phyloP scores from a whole-genome alignment of 768 basidiomycete genomes.

The Suillus lakei region DNA sequence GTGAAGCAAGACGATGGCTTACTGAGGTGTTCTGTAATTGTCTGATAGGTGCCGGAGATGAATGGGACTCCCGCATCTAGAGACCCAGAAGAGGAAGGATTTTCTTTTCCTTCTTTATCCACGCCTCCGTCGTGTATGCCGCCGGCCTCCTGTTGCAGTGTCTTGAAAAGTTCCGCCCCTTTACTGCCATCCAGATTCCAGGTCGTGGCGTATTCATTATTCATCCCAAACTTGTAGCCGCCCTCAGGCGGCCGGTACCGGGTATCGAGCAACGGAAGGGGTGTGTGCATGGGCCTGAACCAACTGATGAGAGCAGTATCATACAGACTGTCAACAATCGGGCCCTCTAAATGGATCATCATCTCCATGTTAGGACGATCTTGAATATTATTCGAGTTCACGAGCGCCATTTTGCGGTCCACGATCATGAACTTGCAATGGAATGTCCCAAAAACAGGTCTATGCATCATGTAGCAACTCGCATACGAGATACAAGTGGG shows the following conservation, averaged over 20 bases:
- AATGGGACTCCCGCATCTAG: conserved; percentile 20
- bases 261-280: conserved; percentile 44
- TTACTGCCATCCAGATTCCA: conserved; percentile 31
- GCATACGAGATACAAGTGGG: neutral
- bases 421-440: conserved; percentile 75
- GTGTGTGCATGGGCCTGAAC: conserved; percentile 52
- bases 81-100: neutral
- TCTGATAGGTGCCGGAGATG: conserved; percentile 38
- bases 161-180: conserved; percentile 30
- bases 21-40: conserved; percentile 47
- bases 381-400: conserved; percentile 75
- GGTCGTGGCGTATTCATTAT: conserved; percentile 35
- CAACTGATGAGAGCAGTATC: conserved; percentile 71
- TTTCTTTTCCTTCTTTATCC: neutral
- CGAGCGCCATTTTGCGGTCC: conserved; percentile 66
- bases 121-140: conserved; percentile 11
- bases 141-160: conserved; percentile 18
- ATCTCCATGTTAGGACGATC: conserved; percentile 58
- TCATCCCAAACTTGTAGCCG: conserved; percentile 44
- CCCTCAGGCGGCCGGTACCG: conserved; percentile 35
- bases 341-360: conserved; percentile 74
- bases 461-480: conserved; percentile 29
- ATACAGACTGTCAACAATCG: conserved; percentile 70
- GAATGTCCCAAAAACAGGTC: conserved; percentile 66
- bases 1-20: conserved; percentile 11